Conservation (phyloP, 352 stramenopile genomes). For the Phytophthora rubi region DNA sequence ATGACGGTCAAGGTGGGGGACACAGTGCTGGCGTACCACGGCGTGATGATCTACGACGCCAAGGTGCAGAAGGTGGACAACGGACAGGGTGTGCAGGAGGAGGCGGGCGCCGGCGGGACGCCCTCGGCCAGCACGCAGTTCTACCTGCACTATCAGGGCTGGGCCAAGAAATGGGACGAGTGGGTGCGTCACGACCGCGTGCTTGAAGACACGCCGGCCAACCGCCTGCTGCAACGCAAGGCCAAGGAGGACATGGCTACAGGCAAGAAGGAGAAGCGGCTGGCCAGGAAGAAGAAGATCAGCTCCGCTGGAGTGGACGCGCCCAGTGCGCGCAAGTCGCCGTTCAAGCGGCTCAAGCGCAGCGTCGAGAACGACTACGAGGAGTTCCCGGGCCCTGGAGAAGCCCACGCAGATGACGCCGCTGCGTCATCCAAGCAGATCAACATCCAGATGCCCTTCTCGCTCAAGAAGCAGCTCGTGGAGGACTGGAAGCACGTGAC, state of each 20-base stretch:
- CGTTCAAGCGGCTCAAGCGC: slow-evolving; percentile 82
- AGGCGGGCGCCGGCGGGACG: slow-evolving; percentile 14
- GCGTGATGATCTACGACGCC: slow-evolving; percentile 87
- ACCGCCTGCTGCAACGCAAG: slow-evolving; percentile 63
- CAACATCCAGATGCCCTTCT: slow-evolving; percentile 88
- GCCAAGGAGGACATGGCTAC: slow-evolving; percentile 46
- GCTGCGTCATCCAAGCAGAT: slow-evolving; percentile 47
- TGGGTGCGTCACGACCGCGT: slow-evolving; percentile 83
- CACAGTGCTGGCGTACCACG: slow-evolving; percentile 78
- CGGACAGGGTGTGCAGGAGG: slow-evolving; percentile 57
- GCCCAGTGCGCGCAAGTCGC: slow-evolving; percentile 56
- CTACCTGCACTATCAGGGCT: slow-evolving; percentile 92
- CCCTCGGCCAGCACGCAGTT: slow-evolving; percentile 59
- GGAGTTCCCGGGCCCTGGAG: slow-evolving; percentile 42
- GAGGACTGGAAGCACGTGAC: slow-evolving; percentile 91
- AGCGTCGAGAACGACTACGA: slow-evolving; percentile 74
- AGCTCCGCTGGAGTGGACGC: slow-evolving; percentile 65
- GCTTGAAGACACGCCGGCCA: slow-evolving; percentile 69
- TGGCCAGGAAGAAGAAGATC: slow-evolving; percentile 68
- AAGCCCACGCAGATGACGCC: neutral
- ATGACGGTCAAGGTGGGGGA: slow-evolving; percentile 79
- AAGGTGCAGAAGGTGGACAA: slow-evolving; percentile 87
- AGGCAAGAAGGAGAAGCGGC: slow-evolving; percentile 72
- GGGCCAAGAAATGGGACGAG: slow-evolving; percentile 93
- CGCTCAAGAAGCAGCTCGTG: slow-evolving; percentile 92